Evolutionary conservation across 2,329 filamentous ascomycete genomes (phyloP), one percentile per base, ranked within the genome.

Genomic region (Curvularia verruculosa): DNA sequence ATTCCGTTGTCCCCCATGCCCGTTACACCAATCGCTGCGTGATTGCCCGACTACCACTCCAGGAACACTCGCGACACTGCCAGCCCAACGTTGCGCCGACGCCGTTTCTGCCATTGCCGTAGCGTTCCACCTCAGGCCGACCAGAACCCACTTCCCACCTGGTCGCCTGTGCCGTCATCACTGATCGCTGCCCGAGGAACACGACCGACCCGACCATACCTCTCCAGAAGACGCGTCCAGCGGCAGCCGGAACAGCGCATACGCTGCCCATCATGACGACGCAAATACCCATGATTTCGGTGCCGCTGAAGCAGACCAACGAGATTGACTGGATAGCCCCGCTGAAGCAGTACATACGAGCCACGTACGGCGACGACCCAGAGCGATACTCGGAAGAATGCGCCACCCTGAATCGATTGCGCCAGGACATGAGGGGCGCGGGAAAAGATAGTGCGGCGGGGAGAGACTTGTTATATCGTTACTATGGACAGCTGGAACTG

Each of bases 261-360:
- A 13, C 28, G 39, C 40, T 45, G 57, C 59, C 61, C 56, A 58
- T 49, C 59, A 77, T 77, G 75, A 65, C 73, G 58, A 73, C 71
- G 53, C 73, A 90, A 77, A 88, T 92, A 66, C 93, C 93, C 61
- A 98, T 98, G 94, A 89, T 98, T 70, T 96, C 92, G 70, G 89
- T 89, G 84, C 94, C 94, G 75, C 85, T 97, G 72, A 98, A 89
- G 80, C 85, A 87, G 77, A 99, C 95, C 64, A 96, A 93, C 83
- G 95, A 99, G 82, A 96, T 99, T 75, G 95, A 99, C 84, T 99
- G 95, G 95, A 85, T 98, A 64, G 84, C 85, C 46, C 95, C 95
- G 46, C 84, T 99, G 66, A 98, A 98, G 82, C 83, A 84, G 64
- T 97, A 98, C 81, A 99, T 99, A 71, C 87, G 92, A 65, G 85